Evolutionary conservation across 208 protist species (phyloP).

Genomic region (Phytomonas sp.): DNA sequence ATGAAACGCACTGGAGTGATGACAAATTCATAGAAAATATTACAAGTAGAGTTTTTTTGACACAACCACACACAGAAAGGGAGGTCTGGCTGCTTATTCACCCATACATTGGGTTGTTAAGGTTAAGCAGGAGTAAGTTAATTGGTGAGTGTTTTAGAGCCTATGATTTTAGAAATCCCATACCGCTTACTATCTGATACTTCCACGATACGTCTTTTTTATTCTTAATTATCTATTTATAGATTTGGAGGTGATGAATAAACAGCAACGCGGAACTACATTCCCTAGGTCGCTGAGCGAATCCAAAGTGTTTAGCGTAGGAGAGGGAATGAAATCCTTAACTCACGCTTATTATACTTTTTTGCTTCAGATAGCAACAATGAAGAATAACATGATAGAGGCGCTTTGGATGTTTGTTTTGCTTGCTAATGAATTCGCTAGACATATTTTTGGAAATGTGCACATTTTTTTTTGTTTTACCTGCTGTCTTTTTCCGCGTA

Average conservation of each 20-base stretch:
- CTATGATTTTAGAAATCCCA: not conserved
- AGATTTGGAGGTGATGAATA: not conserved
- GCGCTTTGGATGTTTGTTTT: not conserved
- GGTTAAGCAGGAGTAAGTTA: not conserved
- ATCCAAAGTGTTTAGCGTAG: not conserved
- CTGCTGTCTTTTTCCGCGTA: not conserved
- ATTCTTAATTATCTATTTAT: not conserved
- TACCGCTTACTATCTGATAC: not conserved
- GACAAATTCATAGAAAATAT: not conserved
- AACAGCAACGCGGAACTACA: not conserved
- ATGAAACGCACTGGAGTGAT: not conserved
- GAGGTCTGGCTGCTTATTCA: not conserved
- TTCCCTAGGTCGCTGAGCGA: not conserved
- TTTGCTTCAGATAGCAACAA: not conserved
- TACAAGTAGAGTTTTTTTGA: not conserved
- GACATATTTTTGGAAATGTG: not conserved
- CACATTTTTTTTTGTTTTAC: not conserved
- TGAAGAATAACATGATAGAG: not conserved
- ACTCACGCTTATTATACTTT: not conserved
- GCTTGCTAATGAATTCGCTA: not conserved
- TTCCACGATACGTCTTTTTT: not conserved
- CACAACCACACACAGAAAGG: not conserved
- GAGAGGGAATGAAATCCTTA: not conserved
- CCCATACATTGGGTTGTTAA: not conserved
- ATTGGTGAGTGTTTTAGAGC: not conserved